phyloP scores from a whole-genome alignment of 441 rosid genomes.

The Gossypium gossypioides region DNA sequence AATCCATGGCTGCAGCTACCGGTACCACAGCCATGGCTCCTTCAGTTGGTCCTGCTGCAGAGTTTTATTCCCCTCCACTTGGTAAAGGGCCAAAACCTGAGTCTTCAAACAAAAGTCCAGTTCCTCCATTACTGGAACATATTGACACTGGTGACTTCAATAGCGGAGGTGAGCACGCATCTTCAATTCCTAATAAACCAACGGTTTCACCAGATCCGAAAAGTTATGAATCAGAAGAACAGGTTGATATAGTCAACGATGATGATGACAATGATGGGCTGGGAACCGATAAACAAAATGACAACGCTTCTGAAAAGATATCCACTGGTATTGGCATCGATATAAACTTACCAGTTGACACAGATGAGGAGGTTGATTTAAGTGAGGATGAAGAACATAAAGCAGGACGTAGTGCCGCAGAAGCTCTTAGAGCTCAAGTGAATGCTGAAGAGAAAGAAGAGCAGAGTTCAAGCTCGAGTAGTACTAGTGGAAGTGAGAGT shows the following conservation, averaged over 20 bases:
- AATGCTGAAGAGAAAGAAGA: conserved; percentile 30
- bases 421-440: conserved; percentile 53
- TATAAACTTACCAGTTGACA: conserved; percentile 33
- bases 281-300: conserved; percentile 12
- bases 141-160: background rate
- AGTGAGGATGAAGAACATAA: conserved; percentile 33
- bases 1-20: conserved; percentile 18
- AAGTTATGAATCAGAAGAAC: conserved; percentile 36
- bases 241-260: conserved; percentile 34
- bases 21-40: conserved; percentile 9
- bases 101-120: conserved; percentile 18
- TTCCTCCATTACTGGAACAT: conserved; percentile 15
- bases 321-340: conserved; percentile 44
- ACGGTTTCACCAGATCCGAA: conserved; percentile 17
- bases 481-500: conserved; percentile 31
- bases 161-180: background rate
- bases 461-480: conserved; percentile 34
- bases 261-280: conserved; percentile 17
- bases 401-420: conserved; percentile 44
- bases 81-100: conserved; percentile 23
- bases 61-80: conserved; percentile 21
- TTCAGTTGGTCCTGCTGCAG: conserved; percentile 19
- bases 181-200: conserved; percentile 16
- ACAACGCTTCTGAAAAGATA: conserved; percentile 18
- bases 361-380: conserved; percentile 45